A percentile compares a stretch with the other conserved stretches of the same genome.
Evolutionary conservation across 163 green algal genomes (phyloP).

Genomic region (Trebouxiophyceae sp.): DNA sequence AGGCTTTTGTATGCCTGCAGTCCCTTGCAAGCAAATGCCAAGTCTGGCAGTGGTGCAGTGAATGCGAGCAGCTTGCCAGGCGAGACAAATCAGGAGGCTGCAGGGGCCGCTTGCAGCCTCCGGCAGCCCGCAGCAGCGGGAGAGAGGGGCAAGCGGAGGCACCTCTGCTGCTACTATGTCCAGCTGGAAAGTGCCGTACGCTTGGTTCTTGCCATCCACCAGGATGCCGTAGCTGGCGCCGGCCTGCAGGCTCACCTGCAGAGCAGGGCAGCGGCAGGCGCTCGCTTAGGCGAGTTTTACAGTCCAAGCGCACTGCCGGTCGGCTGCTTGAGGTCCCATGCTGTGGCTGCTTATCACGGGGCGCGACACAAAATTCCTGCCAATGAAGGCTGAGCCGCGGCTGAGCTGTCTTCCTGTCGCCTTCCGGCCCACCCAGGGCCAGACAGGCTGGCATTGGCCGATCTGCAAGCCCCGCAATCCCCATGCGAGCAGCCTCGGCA

Average conservation of each 20-base stretch:
- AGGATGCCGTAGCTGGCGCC: conserved; percentile 32
- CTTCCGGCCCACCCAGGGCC: neutral
- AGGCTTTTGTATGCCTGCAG: too few species aligned
- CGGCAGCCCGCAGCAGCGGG: too few species aligned
- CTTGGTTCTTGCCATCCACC: conserved; percentile 34
- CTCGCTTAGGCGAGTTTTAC: neutral
- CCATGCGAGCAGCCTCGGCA: neutral
- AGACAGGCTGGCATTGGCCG: neutral
- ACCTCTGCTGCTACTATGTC: too few species aligned
- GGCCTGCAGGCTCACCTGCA: conserved; percentile 25
- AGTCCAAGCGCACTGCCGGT: neutral
- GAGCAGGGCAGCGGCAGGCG: neutral
- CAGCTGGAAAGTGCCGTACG: too few species aligned
- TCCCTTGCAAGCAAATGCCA: too few species aligned
- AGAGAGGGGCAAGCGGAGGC: too few species aligned
- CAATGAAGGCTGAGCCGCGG: neutral
- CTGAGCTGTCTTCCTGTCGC: neutral
- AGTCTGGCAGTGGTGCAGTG: too few species aligned
- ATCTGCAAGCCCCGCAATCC: neutral
- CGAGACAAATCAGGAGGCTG: too few species aligned
- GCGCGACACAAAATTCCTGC: too few species aligned
- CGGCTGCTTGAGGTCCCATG: neutral
- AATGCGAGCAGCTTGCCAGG: too few species aligned
- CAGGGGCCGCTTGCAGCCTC: too few species aligned
- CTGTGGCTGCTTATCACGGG: neutral